phyloP scores from a whole-genome alignment of 768 basidiomycete species.

The Jaapia argillacea region DNA sequence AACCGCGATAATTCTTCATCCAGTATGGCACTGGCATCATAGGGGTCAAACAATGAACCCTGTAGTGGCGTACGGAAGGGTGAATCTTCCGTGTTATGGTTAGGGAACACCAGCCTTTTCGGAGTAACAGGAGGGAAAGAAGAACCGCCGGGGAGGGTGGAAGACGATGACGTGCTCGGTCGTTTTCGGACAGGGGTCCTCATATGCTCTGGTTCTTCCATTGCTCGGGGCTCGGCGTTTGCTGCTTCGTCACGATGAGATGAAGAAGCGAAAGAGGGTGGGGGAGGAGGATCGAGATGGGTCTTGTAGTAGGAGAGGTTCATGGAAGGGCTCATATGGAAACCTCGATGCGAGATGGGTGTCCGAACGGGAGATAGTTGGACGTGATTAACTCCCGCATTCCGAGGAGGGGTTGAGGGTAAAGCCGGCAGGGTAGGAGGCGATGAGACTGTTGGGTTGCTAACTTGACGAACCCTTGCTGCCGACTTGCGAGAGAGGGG shows the following conservation, averaged over 20 bases:
- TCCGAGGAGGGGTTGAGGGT: conserved; percentile 31
- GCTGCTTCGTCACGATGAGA: conserved; percentile 18
- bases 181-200: too few relatives aligned
- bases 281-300: conserved; percentile 53
- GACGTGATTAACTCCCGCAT: conserved; percentile 14
- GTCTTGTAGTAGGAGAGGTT: conserved; percentile 63
- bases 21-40: conserved; percentile 55
- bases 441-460: conserved; percentile 16
- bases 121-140: conserved; percentile 30
- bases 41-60: conserved; percentile 50
- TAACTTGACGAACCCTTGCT: too few relatives aligned
- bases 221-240: conserved; percentile 10
- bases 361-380: conserved; percentile 54
- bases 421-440: too few relatives aligned
- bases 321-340: conserved; percentile 60
- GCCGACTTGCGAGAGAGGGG: neutral
- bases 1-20: conserved; percentile 64
- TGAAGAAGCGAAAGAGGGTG: conserved; percentile 28
- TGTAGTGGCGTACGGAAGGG: conserved; percentile 25
- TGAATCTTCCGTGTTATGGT: conserved; percentile 26
- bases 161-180: too few relatives aligned
- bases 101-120: conserved; percentile 29
- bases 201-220: too few relatives aligned
- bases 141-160: neutral
- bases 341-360: conserved; percentile 55